Base-by-base conservation (phyloP, 305 asterid species). In the Coffea humblotiana region DNA sequence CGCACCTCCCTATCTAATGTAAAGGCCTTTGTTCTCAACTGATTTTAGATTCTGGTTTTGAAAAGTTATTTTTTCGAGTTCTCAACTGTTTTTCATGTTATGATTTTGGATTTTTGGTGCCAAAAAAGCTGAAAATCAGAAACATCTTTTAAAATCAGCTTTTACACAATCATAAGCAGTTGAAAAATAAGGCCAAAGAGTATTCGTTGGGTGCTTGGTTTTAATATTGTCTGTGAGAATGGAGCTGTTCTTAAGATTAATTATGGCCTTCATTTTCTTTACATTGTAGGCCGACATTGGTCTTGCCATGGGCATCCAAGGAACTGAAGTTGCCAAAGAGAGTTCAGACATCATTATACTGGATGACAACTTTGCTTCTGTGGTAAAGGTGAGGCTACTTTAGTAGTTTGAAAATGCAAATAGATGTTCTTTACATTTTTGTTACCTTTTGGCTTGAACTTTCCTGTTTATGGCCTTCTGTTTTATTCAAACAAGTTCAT, bases 281-380 rank as follows among this genome's bases (percentile, higher is more conserved):
- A 73, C 75, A 60, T 70, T 84, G 80, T 80, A 96, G 99, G 98
- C 96, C 12, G 93, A 90, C 40, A 89, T 90, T 71, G 92, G 92
- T 23, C 91, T 91, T 43, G 84, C 91, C 2, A 88, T 91, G 93
- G 94, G 96, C 29, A 91, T 88, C 63, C 92, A 88, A n/a, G 96
- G 96, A 13, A 90, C 92, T 12, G 91, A 91, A 82, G 90, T 88
- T 4, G 92, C 93, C 0, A 90, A 91, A 63, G 90, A 90, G 82
- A 86, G 90, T 56, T 88, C 91, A 2, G 92, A 88, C 79, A 90
- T 90, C 6, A 89, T 91, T 51, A 90, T 91, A 76, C 68, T 88
- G 74, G 88, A 87, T 35, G 91, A 85, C 67, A 83, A 91, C 40
- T 91, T 91, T 63, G 85, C 89, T 56, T 82, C 93, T 0, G 89